A percentile compares a stretch with the other conserved stretches of the same genome.
Evolutionary conservation across 1,284 basidiomycete species (phyloP).

Genomic region (Papiliotrema fonsecae): DNA sequence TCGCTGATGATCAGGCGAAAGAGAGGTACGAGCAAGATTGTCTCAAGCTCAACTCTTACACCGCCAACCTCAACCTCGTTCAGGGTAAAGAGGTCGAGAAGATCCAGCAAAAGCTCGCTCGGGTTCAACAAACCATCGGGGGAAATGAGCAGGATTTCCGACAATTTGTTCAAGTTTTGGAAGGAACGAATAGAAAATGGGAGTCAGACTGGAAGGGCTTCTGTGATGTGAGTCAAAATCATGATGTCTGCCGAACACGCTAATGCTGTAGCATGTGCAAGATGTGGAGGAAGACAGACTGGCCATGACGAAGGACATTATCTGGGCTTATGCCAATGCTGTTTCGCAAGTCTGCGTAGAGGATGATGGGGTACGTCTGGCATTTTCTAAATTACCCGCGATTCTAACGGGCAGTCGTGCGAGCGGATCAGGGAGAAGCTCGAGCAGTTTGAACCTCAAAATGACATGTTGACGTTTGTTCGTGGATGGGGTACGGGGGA

Average conservation of each 20-base stretch:
- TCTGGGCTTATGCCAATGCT: conserved; percentile 95
- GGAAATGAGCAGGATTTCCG: conserved; percentile 86
- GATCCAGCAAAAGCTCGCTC: conserved; percentile 78
- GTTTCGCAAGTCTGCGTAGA: conserved; percentile 92
- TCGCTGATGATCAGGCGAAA: conserved; percentile 55
- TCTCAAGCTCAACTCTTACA: conserved; percentile 90
- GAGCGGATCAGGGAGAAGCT: conserved; percentile 76
- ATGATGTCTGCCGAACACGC: neutral
- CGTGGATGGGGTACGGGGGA: conserved; percentile 77
- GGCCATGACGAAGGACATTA: conserved; percentile 88
- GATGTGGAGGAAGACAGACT: conserved; percentile 92
- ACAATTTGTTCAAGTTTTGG: conserved; percentile 75
- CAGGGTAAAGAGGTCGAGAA: conserved; percentile 94
- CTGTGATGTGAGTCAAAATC: conserved; percentile 58
- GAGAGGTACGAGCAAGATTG: conserved; percentile 95
- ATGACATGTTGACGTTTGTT: conserved; percentile 80
- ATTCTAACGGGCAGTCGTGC: conserved; percentile 61
- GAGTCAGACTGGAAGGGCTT: conserved; percentile 90
- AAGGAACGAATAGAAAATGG: conserved; percentile 81
- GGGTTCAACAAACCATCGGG: conserved; percentile 81
- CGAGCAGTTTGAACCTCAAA: conserved; percentile 74
- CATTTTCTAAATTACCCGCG: neutral
- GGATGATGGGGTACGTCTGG: conserved; percentile 78
- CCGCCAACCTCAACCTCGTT: conserved; percentile 84
- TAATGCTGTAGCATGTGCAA: conserved; percentile 62